Conservation (phyloP, 2,329 filamentous ascomycete species). For the Phialemonium atrogriseum region DNA sequence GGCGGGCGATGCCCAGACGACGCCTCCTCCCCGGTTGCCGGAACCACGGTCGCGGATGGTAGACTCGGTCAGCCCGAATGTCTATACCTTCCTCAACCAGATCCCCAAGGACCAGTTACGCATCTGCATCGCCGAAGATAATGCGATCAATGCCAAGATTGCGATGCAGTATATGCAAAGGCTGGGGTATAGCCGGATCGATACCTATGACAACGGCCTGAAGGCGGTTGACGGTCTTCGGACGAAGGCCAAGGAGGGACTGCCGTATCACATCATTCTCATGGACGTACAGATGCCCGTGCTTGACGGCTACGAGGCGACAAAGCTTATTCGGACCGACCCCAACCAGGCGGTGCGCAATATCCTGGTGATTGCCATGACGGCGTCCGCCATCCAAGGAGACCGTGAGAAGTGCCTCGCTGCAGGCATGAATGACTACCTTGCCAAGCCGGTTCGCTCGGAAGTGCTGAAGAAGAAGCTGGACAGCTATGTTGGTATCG, state of each 20-base stretch:
- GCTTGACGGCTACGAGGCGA: conserved; percentile 87
- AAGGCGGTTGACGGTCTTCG: conserved; percentile 84
- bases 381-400: conserved; percentile 86
- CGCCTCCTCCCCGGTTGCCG: conserved; percentile 11
- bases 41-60: conserved; percentile 19
- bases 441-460: conserved; percentile 89
- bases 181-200: conserved; percentile 71
- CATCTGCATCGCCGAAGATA: conserved; percentile 92
- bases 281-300: conserved; percentile 98
- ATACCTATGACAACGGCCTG: conserved; percentile 83
- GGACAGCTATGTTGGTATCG: conserved; percentile 42
- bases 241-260: conserved; percentile 58
- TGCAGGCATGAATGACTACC: conserved; percentile 95
- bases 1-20: conserved; percentile 42
- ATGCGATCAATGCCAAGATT: conserved; percentile 89
- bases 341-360: conserved; percentile 66
- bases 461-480: conserved; percentile 81
- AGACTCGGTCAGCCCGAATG: conserved; percentile 29
- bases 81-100: conserved; percentile 58
- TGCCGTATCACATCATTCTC: conserved; percentile 80
- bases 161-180: conserved; percentile 84
- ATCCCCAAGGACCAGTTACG: conserved; percentile 72
- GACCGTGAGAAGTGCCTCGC: conserved; percentile 94
- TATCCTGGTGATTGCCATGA: conserved; percentile 95
- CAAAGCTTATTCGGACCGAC: conserved; percentile 72